Evolutionary conservation across 352 stramenopile genomes (phyloP).

Genomic region (Phytophthora agathidicida): DNA sequence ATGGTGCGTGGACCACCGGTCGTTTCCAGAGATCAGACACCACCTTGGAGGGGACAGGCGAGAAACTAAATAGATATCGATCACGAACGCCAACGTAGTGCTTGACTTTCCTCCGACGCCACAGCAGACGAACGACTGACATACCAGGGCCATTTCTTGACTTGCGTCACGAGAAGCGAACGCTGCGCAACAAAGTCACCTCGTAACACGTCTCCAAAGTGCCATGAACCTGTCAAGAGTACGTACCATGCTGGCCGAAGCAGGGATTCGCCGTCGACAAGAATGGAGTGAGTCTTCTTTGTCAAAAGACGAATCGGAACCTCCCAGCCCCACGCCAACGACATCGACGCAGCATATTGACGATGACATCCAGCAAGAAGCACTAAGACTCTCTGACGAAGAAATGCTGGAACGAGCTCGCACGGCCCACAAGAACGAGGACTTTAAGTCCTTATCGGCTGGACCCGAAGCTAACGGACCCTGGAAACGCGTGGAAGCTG

Average conservation of each 20-base stretch:
- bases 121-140: no score
- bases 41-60: no score
- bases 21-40: no score
- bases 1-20: no score
- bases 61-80: no score
- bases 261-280: background rate
- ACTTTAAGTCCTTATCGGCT: constrained; percentile 17
- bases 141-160: no score
- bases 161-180: no score
- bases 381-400: constrained; percentile 3
- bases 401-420: constrained; percentile 27
- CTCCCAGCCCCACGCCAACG: background rate
- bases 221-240: constrained; percentile 10
- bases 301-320: background rate
- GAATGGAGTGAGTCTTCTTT: background rate
- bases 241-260: constrained; percentile 8
- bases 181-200: no score
- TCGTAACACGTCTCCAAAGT: no score
- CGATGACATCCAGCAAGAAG: constrained; percentile 1
- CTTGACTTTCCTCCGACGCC: no score
- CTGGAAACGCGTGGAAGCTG: constrained; percentile 17
- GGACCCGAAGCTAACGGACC: background rate
- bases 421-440: constrained; percentile 8
- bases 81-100: no score
- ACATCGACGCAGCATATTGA: constrained; percentile 3